Evolutionary conservation across 176 grass and related monocot genomes (phyloP).

Genomic region (Juncus inflexus): DNA sequence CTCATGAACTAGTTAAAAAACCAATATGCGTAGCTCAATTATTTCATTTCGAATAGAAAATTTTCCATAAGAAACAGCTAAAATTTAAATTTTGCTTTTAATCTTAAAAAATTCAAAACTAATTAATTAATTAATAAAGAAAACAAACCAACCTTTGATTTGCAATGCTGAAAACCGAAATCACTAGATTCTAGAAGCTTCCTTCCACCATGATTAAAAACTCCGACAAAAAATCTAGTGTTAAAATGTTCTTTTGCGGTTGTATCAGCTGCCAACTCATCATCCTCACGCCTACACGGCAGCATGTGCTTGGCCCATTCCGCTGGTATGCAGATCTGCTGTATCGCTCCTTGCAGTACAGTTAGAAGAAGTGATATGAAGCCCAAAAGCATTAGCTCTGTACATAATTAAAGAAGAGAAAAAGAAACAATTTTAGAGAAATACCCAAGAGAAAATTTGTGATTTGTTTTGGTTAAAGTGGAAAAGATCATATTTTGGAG

Average conservation of each 20-base stretch:
- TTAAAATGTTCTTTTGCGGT: slow-evolving; percentile 26
- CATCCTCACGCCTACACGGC: slow-evolving; percentile 41
- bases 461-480: no score
- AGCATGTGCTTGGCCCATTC: slow-evolving; percentile 70
- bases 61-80: no score
- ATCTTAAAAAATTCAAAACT: no score
- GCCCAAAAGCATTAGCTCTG: slow-evolving; percentile 91
- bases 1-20: background rate
- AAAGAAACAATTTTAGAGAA: slow-evolving; percentile 11
- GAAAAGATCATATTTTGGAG: no score
- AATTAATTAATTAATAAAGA: slow-evolving; percentile 3
- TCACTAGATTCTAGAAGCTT: slow-evolving; percentile 38
- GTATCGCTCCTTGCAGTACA: slow-evolving; percentile 69
- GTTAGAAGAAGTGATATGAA: slow-evolving; percentile 92
- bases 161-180: slow-evolving; percentile 32
- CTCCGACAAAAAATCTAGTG: slow-evolving; percentile 11
- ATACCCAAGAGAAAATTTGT: background rate
- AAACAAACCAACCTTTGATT: slow-evolving; percentile 38
- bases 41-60: no score
- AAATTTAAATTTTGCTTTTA: no score
- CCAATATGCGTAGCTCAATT: no score
- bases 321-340: slow-evolving; percentile 54
- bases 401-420: slow-evolving; percentile 18
- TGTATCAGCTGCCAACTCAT: background rate
- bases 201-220: slow-evolving; percentile 41